Evolutionary conservation across 2,329 filamentous ascomycete species (phyloP), one percentile per base, ranked within the genome.

Genomic region (Aspergillus floridensis): DNA sequence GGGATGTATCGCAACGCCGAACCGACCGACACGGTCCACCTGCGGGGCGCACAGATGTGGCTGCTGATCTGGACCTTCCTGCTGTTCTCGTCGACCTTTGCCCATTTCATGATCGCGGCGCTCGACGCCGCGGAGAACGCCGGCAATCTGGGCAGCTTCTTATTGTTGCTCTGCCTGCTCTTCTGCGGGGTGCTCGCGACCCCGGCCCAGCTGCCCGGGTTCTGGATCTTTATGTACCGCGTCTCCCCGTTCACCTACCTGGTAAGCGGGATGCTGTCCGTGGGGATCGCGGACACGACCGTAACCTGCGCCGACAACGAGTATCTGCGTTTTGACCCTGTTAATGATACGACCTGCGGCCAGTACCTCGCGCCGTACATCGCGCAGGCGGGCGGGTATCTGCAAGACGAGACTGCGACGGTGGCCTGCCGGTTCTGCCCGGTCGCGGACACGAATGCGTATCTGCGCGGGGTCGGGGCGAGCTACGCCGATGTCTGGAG

Each of bases 141-240:
- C n/a, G 54, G 44, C n/a, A 49, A 49, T 19, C 16, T 56, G n/a
- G 46, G 24, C 10, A 50, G 22, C 22, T 26, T 56, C 1, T 47
- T 56, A 1, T 32, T 50, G 21, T 12, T 44, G 10, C 49, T 51
- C 5, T 51, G 31, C 12, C 14, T 57, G 2, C 12, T 57, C 6
- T 57, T 51, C 12, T 51, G 48, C 31, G 55, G 55, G n/a, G 48
- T 57, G 2, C 14, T 57, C 35, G 55, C 31, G 4, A 16, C 48
- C 4, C 38, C 55, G 1, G 21, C 21, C 22, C 14, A 24, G 2
- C 19, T 57, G 8, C 55, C 55, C 14, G 19, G 55, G 2, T 57
- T 57, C 48, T 57, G 55, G 55, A 52, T 57, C 22, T 57, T 57
- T 38, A 44, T 57, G 55, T 57, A 57, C 16, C 55, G 55, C n/a